Evolutionary conservation across 1,139 yeast species (phyloP), one percentile per base, ranked within the genome.

Genomic region (Blastobotrys elegans): DNA sequence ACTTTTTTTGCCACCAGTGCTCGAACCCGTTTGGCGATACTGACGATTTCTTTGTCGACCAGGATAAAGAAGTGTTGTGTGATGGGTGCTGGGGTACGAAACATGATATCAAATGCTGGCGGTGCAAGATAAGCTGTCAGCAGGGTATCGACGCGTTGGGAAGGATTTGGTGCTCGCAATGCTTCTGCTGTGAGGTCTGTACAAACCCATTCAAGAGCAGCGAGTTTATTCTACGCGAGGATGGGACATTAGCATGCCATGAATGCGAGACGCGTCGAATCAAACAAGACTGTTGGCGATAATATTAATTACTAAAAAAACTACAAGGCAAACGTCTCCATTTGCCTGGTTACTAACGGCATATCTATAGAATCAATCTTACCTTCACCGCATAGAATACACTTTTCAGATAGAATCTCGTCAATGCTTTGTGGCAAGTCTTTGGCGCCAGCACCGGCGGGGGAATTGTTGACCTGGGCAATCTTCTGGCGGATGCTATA

Each of bases 311-410:
- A 18, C 30, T 30, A 35, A 42, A 14, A 22, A 22, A 20, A 18
- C 8, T 6, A 11, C 14, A 36, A 13, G 7, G 45, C 34, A 31
- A 31, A 41, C 7, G 33, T 20, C 14, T 43, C 42, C 34, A 41
- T 37, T 22, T 27, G 41, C 14, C 46, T 51, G 8, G 53, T 44
- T 7, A 62, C 59, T 4, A 77, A 62, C 1, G 79, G 74, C 43
- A 75, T 76, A 57, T 89, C 97, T 45, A 90, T 74, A 13, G 77
- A 72, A 47, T 81, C 83, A 49, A 92, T 81, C 60, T 79, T 82
- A 46, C 78, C 68, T 40, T 86, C 95, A 51, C 89, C 83, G 66
- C 98, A 92, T 30, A 89, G 67, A 11, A 83, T 75, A 66, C 98
- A 92, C 54, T 82, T 86, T 32, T 76, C 75, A 0, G 82, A 70